Percentiles rank a stretch among this genome's conserved stretches.
Evolutionary conservation across 2,329 filamentous ascomycete species (phyloP).

Genomic region (Lachnellula hyalina): DNA sequence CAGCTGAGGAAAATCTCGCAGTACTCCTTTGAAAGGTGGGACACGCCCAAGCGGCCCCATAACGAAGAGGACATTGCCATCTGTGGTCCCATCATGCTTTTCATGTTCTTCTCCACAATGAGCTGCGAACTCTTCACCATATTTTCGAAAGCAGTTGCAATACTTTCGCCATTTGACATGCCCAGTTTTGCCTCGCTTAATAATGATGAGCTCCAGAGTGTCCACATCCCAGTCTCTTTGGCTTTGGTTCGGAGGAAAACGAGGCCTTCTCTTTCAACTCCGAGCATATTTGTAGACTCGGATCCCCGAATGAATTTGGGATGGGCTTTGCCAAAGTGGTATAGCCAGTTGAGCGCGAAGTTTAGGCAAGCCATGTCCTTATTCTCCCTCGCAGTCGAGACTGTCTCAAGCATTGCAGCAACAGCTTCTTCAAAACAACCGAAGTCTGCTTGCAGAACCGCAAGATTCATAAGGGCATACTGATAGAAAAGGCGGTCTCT

Average conservation of each 20-base stretch:
- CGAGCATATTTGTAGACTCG: slow-evolving; percentile 68
- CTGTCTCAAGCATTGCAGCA: slow-evolving; percentile 90
- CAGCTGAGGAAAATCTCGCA: slow-evolving; percentile 73
- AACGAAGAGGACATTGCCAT: slow-evolving; percentile 67
- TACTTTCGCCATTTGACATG: slow-evolving; percentile 64
- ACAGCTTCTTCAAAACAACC: slow-evolving; percentile 85
- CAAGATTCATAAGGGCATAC: slow-evolving; percentile 88
- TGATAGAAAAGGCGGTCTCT: slow-evolving; percentile 84
- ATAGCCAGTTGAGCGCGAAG: slow-evolving; percentile 92
- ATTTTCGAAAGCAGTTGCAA: slow-evolving; percentile 63
- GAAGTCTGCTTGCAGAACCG: slow-evolving; percentile 91
- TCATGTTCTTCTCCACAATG: slow-evolving; percentile 70
- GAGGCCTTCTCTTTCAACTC: slow-evolving; percentile 74
- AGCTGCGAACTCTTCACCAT: slow-evolving; percentile 79
- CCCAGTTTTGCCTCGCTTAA: slow-evolving; percentile 80
- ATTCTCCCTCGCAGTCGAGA: slow-evolving; percentile 90
- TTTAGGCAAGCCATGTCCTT: slow-evolving; percentile 90
- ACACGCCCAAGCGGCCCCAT: slow-evolving; percentile 68
- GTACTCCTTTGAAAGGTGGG: slow-evolving; percentile 50
- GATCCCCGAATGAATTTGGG: slow-evolving; percentile 67
- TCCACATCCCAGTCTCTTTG: slow-evolving; percentile 81
- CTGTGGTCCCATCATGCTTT: slow-evolving; percentile 66
- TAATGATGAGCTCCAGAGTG: slow-evolving; percentile 74
- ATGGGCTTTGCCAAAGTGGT: slow-evolving; percentile 85
- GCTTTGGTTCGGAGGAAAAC: slow-evolving; percentile 81